Evolutionary conservation across 345 rosid species (phyloP).

Genomic region (Eucalyptus rudis): DNA sequence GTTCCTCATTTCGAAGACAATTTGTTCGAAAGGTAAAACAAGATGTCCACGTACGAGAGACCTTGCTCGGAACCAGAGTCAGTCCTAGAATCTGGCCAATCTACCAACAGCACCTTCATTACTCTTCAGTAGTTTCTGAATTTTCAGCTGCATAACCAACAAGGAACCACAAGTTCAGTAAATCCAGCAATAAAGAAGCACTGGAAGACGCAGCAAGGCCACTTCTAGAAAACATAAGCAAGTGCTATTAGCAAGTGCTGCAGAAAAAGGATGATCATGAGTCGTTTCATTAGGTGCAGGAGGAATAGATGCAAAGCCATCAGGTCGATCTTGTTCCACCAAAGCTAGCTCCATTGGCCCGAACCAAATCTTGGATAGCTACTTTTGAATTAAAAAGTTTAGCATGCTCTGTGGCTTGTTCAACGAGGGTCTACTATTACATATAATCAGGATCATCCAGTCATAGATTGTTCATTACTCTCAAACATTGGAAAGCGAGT

Average conservation of each 20-base stretch:
- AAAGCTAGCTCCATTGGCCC: neutral
- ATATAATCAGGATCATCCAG: neutral
- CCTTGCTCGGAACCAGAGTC: constrained; percentile 5
- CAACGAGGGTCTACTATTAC: neutral
- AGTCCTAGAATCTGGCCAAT: constrained; percentile 3
- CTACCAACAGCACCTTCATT: neutral
- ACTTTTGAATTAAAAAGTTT: neutral
- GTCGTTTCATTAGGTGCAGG: neutral
- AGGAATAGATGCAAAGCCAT: neutral
- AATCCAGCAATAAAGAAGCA: neutral
- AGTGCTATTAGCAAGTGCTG: neutral
- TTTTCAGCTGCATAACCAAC: constrained; percentile 27
- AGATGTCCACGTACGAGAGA: neutral
- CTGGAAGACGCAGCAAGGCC: neutral
- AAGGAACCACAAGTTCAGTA: neutral
- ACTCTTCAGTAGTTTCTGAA: constrained; percentile 8
- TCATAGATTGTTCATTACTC: neutral
- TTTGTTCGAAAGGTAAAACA: neutral
- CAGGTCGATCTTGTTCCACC: neutral
- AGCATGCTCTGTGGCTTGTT: neutral
- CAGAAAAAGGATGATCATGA: neutral
- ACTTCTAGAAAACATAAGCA: neutral
- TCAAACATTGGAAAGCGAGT: neutral
- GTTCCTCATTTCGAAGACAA: neutral
- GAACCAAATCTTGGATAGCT: neutral